Percentiles rank a stretch among this genome's conserved stretches.
Conservation (phyloP, 192 early-diverging fungal species). For the Thoreauomyces humboldtii region DNA sequence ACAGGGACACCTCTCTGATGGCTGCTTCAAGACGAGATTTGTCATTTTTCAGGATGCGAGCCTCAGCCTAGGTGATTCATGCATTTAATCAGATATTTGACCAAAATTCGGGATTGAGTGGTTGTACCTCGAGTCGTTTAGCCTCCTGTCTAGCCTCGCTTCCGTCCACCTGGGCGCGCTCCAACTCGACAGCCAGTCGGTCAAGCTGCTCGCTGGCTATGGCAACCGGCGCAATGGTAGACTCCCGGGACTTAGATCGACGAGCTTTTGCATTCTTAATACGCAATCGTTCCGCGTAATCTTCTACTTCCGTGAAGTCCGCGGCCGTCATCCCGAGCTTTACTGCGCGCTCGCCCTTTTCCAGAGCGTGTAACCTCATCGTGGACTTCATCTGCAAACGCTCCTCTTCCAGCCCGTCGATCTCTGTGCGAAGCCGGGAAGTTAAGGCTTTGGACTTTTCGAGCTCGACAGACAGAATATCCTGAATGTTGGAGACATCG, state of each 20-base stretch:
- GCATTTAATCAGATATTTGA: neutral
- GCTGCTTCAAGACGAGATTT: constrained; percentile 37
- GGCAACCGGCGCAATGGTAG: neutral
- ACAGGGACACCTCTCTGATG: constrained; percentile 43
- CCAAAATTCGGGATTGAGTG: neutral
- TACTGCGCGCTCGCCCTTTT: constrained; percentile 40
- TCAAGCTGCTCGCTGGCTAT: constrained; percentile 35
- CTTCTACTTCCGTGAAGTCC: constrained; percentile 47
- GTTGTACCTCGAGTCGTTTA: constrained; percentile 30
- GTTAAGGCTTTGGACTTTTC: constrained; percentile 41
- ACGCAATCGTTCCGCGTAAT: constrained; percentile 43
- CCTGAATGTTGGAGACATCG: constrained; percentile 46
- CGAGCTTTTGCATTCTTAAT: constrained; percentile 7
- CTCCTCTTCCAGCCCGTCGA: constrained; percentile 55
- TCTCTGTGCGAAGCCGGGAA: constrained; percentile 42
- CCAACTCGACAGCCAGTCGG: constrained; percentile 42
- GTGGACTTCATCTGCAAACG: constrained; percentile 42
- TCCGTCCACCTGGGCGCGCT: constrained; percentile 40
- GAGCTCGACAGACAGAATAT: constrained; percentile 41
- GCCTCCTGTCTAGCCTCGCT: constrained; percentile 33
- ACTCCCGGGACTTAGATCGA: neutral
- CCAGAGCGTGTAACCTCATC: constrained; percentile 43
- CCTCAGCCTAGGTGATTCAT: constrained; percentile 16
- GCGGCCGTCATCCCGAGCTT: constrained; percentile 46
- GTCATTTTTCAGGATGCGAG: constrained; percentile 29